Percentiles rank a stretch among this genome's conserved stretches.
Conservation (phyloP, 495 filamentous ascomycete species). For the Pseudotulostoma volvatum region DNA sequence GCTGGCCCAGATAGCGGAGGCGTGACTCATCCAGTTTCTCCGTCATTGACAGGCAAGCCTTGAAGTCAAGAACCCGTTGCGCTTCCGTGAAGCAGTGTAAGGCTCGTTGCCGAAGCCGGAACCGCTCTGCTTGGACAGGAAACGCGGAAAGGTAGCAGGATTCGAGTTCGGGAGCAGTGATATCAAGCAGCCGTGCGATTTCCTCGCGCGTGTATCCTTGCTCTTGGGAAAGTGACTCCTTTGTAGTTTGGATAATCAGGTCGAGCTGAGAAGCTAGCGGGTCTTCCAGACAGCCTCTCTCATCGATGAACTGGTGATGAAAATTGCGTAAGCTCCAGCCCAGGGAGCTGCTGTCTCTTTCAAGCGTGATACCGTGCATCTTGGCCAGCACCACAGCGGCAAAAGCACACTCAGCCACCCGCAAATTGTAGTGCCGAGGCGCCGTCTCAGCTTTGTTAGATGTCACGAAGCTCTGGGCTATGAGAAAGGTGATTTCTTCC, state of each 20-base stretch:
- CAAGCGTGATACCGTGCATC: conserved; percentile 45
- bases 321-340: conserved; percentile 74
- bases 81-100: conserved; percentile 85
- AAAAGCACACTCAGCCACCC: conserved; percentile 86
- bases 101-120: conserved; percentile 73
- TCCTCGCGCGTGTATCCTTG: conserved; percentile 81
- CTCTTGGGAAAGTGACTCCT: conserved; percentile 48
- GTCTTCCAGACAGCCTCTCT: conserved; percentile 36
- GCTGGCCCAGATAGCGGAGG: conserved; percentile 54
- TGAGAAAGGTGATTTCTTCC: conserved; percentile 76
- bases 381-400: conserved; percentile 64
- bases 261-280: conserved; percentile 49
- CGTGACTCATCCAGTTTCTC: conserved; percentile 38
- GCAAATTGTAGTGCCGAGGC: conserved; percentile 91
- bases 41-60: conserved; percentile 44
- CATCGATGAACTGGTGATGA: conserved; percentile 62
- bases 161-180: conserved; percentile 54
- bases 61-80: conserved; percentile 69
- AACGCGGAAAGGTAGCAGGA: conserved; percentile 63
- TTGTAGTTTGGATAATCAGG: conserved; percentile 45
- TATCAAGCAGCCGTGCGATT: conserved; percentile 55
- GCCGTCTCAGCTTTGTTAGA: conserved; percentile 90
- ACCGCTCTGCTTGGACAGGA: conserved; percentile 74
- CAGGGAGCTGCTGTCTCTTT: conserved; percentile 66
- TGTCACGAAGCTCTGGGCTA: conserved; percentile 85